Evolutionary conservation across 2,329 filamentous ascomycete species (phyloP), one percentile per base, ranked within the genome.

Genomic region (Tolypocladium guangdongense): DNA sequence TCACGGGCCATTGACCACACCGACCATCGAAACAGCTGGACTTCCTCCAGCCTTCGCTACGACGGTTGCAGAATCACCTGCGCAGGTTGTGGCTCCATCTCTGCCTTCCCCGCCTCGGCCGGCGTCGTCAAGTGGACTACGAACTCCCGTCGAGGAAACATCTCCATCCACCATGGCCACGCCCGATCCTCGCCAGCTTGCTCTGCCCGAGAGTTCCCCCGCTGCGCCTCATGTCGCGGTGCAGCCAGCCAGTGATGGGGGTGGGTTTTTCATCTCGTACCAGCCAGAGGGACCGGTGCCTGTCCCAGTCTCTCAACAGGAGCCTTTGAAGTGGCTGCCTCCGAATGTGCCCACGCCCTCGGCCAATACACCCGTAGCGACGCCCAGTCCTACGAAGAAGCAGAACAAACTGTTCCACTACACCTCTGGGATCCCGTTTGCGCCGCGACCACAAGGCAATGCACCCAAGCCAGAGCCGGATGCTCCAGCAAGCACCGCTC

Each of bases 261-360:
- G 57, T 2, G 72, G 77, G 50, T 60, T 76, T 24, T 82, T 82
- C 56, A 68, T 82, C 27, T 71, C 72, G 0, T 82, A 81, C 56
- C 76, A 82, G 55, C 78, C 80, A 0, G 73, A 78, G n/a, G 80
- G 78, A 0, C 74, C 77, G 1, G 56, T 67, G 0, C 70, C 78
- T 0, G 62, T 66, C 4, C 51, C 71, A 1, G 56, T 74, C 18
- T 59, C 66, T 7, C 66, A 66, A 35, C 63, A 68, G 33, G 71
- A 74, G 56, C 65, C 71, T 5, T 64, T 81, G 51, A 72, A 71
- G 51, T 82, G 78, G 78, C 66, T 80, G 27, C 74, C 76, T 16
- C 76, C 78, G 4, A 78, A 77, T 54, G 68, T 64, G 6, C 57
- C 66, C 0, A 68, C 67, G n/a, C 66, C 69, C 4, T 62, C 68